A percentile compares a stretch with the other conserved stretches of the same genome.
Evolutionary conservation across 2,329 filamentous ascomycete species (phyloP).

Genomic region (Monosporascus sp.): DNA sequence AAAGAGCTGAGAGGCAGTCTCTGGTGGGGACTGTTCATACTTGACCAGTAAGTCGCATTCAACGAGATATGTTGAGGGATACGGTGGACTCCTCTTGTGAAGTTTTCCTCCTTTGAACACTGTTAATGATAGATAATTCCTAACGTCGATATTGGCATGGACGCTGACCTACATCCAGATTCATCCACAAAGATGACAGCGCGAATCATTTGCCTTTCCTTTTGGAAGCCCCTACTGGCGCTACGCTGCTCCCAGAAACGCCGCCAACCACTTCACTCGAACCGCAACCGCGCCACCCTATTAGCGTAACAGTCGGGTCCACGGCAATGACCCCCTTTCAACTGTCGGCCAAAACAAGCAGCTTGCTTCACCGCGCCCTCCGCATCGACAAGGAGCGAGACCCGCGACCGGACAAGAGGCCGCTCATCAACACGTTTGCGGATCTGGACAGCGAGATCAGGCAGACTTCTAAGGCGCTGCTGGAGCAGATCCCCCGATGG

Average conservation of each 20-base stretch:
- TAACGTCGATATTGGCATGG: neutral
- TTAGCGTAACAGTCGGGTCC: slow-evolving; percentile 15
- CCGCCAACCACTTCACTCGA: slow-evolving; percentile 2
- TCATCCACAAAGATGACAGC: slow-evolving; percentile 26
- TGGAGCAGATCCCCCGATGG: slow-evolving; percentile 24
- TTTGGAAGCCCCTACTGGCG: slow-evolving; percentile 22
- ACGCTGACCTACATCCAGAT: slow-evolving; percentile 17
- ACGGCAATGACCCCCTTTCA: slow-evolving; percentile 23
- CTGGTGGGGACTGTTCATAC: slow-evolving; percentile 40
- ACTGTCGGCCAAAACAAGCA: slow-evolving; percentile 25
- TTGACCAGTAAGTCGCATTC: slow-evolving; percentile 33
- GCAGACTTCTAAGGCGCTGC: slow-evolving; percentile 18
- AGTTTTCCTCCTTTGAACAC: no score
- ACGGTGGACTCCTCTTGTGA: no score
- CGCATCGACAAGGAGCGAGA: slow-evolving; percentile 23
- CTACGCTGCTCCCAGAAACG: slow-evolving; percentile 25
- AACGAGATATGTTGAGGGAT: neutral
- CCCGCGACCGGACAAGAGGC: slow-evolving; percentile 16
- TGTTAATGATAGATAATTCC: no score
- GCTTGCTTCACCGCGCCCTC: slow-evolving; percentile 25
- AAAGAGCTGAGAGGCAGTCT: slow-evolving; percentile 36
- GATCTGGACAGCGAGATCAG: slow-evolving; percentile 26
- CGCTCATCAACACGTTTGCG: slow-evolving; percentile 19
- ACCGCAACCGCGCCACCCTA: slow-evolving; percentile 9
- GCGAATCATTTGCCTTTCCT: slow-evolving; percentile 25